These are phyloP conservation scores for Pyrenochaeta sp. DNA, from an alignment of 2,329 filamentous ascomycete genomes.

Conservation along the genomic window DNA sequence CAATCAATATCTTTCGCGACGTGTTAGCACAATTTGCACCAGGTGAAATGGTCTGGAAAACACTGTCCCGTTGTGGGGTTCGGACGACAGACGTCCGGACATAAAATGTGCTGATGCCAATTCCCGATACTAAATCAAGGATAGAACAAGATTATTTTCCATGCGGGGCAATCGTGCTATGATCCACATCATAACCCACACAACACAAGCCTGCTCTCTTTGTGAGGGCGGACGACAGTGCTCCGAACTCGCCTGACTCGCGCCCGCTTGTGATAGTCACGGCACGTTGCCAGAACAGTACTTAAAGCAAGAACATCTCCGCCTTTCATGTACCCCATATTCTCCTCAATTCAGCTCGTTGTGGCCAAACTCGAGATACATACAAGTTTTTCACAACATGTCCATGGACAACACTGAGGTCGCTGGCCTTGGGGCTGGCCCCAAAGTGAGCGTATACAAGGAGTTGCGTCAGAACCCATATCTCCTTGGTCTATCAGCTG, in stretches of 20 bases:
- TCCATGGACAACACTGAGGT: slow-evolving; percentile 1
- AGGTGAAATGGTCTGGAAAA: slow-evolving; percentile 3
- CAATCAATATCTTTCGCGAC: background rate
- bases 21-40: background rate
- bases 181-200: slow-evolving; percentile 3
- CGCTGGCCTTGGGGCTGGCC: slow-evolving; percentile 5
- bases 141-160: slow-evolving; percentile 8
- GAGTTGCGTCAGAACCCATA: slow-evolving; percentile 32
- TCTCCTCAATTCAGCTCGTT: background rate
- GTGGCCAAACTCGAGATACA: background rate
- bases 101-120: slow-evolving; percentile 14
- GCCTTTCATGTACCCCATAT: background rate
- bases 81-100: slow-evolving; percentile 31
- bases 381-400: background rate
- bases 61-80: slow-evolving; percentile 15
- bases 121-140: slow-evolving; percentile 8
- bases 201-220: slow-evolving; percentile 10
- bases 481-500: slow-evolving; percentile 27
- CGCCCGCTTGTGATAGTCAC: slow-evolving; percentile 6
- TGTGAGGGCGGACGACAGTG: slow-evolving; percentile 25
- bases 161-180: slow-evolving; percentile 17
- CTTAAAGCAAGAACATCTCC: slow-evolving; percentile 8
- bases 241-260: slow-evolving; percentile 21
- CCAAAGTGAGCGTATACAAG: slow-evolving; percentile 28
- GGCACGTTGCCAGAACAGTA: slow-evolving; percentile 5